Conservation (phyloP, 495 filamentous ascomycete genomes). For the Neurospora tetrasperma region DNA sequence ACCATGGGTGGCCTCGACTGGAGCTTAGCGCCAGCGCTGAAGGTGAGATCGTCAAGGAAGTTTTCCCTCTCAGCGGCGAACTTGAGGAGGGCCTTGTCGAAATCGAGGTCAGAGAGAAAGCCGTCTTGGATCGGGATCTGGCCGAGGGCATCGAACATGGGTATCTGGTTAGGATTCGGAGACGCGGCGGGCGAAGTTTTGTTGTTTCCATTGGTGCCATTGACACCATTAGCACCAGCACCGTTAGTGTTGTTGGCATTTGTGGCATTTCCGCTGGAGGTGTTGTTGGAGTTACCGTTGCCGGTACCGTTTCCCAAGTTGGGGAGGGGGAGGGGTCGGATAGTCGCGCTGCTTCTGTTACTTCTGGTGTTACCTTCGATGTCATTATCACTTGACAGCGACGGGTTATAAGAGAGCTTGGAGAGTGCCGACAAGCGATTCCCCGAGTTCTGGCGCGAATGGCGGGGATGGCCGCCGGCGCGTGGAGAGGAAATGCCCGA, state of each 20-base stretch:
- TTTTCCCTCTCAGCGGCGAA: slow-evolving; percentile 90
- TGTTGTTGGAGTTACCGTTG: slow-evolving; percentile 7
- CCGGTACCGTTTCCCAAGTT: slow-evolving; percentile 12
- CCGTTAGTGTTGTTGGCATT: not conserved
- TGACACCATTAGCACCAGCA: slow-evolving; percentile 20
- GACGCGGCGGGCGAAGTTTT: slow-evolving; percentile 4
- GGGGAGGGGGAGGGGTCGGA: slow-evolving; percentile 44
- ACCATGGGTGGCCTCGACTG: slow-evolving; percentile 59
- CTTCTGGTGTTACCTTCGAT: slow-evolving; percentile 55
- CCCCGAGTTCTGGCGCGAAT: slow-evolving; percentile 53
- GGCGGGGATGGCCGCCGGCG: slow-evolving; percentile 40
- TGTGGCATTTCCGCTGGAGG: slow-evolving; percentile 3
- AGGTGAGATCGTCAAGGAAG: slow-evolving; percentile 85
- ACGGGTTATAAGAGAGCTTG: slow-evolving; percentile 41
- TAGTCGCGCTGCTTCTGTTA: slow-evolving; percentile 82
- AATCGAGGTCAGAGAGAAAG: slow-evolving; percentile 56
- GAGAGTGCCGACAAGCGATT: slow-evolving; percentile 57
- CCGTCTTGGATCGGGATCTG: slow-evolving; percentile 18
- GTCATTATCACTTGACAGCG: slow-evolving; percentile 32
- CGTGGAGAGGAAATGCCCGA: slow-evolving; percentile 31
- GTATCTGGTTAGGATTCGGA: not conserved
- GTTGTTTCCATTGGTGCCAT: slow-evolving; percentile 14
- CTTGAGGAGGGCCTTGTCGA: slow-evolving; percentile 82
- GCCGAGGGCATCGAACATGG: slow-evolving; percentile 5
- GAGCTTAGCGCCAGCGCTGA: slow-evolving; percentile 74